Percentiles rank a stretch among this genome's conserved stretches.
Conservation (phyloP, 345 rosid genomes). For the Pistacia atlantica region DNA sequence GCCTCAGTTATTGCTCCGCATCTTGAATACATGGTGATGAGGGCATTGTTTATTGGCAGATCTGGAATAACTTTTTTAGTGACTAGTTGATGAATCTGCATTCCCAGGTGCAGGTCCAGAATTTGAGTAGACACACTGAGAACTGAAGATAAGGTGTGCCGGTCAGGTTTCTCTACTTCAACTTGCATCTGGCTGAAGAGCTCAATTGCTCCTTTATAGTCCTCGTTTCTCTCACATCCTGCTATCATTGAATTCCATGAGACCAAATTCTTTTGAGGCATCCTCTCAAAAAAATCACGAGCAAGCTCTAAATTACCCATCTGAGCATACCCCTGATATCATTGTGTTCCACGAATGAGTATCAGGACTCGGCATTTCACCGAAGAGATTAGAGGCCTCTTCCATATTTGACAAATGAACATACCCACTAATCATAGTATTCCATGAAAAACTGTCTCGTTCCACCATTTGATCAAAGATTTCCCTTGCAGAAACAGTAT, state of each 20-base stretch:
- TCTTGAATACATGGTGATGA: slow-evolving; percentile 69
- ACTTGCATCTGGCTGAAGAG: slow-evolving; percentile 55
- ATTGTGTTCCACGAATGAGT: slow-evolving; percentile 63
- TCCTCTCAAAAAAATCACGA: slow-evolving; percentile 49
- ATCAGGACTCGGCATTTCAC: slow-evolving; percentile 56
- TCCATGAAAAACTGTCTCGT: slow-evolving; percentile 72
- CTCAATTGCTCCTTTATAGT: slow-evolving; percentile 50
- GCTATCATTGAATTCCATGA: slow-evolving; percentile 81
- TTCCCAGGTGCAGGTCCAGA: slow-evolving; percentile 60
- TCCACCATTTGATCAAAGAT: slow-evolving; percentile 61
- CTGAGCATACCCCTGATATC: slow-evolving; percentile 60
- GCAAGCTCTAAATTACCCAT: slow-evolving; percentile 45
- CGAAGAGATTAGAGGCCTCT: slow-evolving; percentile 57
- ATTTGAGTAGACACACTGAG: slow-evolving; percentile 60
- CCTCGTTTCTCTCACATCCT: slow-evolving; percentile 58
- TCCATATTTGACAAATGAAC: slow-evolving; percentile 47
- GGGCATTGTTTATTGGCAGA: slow-evolving; percentile 58
- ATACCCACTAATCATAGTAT: slow-evolving; percentile 76
- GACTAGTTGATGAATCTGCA: slow-evolving; percentile 70
- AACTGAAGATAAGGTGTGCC: slow-evolving; percentile 69
- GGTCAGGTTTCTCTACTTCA: slow-evolving; percentile 67
- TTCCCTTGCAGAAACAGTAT: slow-evolving; percentile 53
- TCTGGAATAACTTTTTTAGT: slow-evolving; percentile 53
- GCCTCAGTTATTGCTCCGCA: slow-evolving; percentile 68
- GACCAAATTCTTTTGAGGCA: slow-evolving; percentile 53